phyloP scores from a whole-genome alignment of 257 asterid genomes.

The Solanum pimpinellifolium region DNA sequence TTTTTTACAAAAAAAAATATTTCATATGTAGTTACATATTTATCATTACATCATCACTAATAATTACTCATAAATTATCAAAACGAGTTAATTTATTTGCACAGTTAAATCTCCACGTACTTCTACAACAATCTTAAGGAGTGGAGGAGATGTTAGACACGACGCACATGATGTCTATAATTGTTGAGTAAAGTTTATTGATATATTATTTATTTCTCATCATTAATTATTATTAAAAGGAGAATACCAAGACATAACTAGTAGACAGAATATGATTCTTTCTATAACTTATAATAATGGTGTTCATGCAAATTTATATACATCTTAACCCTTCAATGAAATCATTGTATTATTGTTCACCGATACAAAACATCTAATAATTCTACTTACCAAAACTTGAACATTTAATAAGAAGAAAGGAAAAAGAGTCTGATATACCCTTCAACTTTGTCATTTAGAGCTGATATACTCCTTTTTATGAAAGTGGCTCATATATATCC shows the following conservation, averaged over 20 bases:
- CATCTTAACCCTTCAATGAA: neutral
- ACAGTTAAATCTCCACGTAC: too few species aligned
- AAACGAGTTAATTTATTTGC: too few species aligned
- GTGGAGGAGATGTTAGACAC: neutral
- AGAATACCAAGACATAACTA: neutral
- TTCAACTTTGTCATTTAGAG: too few species aligned
- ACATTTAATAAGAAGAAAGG: too few species aligned
- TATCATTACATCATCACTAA: too few species aligned
- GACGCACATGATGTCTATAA: neutral
- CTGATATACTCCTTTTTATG: too few species aligned
- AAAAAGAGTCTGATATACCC: too few species aligned
- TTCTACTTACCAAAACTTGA: neutral
- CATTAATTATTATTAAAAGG: neutral
- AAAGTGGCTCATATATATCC: too few species aligned
- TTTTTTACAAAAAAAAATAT: too few species aligned
- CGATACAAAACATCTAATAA: neutral
- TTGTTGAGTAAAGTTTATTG: neutral
- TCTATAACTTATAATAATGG: neutral
- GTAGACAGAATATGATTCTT: neutral
- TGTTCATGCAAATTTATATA: neutral
- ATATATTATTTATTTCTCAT: neutral
- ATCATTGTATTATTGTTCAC: neutral
- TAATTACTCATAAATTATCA: too few species aligned
- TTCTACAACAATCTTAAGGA: neutral
- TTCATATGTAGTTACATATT: too few species aligned